Percentiles rank a stretch among this genome's conserved stretches.
Evolutionary conservation across 306 rosid species (phyloP).

Genomic region (Medicago lupulina): DNA sequence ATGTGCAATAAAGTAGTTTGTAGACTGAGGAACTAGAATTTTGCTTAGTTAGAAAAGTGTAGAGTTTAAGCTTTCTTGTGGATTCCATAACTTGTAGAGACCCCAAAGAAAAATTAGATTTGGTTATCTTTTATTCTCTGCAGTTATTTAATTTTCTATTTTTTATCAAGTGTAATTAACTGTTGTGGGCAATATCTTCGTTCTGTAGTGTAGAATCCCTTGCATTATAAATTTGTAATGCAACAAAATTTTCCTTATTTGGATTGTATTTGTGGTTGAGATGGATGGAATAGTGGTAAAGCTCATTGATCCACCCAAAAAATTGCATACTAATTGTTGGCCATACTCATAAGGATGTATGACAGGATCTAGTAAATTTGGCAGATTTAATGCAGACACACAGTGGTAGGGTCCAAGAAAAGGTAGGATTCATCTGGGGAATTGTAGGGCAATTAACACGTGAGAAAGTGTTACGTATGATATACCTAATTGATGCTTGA

Average conservation of each 20-base stretch:
- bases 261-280: slow-evolving; percentile 12
- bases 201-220: slow-evolving; percentile 1
- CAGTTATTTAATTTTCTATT: background rate
- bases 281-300: background rate
- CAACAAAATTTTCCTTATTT: slow-evolving; percentile 6
- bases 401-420: slow-evolving; percentile 9
- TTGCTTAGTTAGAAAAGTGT: slow-evolving; percentile 51
- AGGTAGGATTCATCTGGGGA: background rate
- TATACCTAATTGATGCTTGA: background rate
- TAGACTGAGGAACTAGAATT: slow-evolving; percentile 51
- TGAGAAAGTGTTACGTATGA: background rate
- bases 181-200: slow-evolving; percentile 10
- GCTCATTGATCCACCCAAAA: background rate
- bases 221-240: slow-evolving; percentile 31
- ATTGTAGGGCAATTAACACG: background rate
- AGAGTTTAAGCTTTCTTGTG: slow-evolving; percentile 54
- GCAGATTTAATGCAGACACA: slow-evolving; percentile 9
- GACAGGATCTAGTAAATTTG: slow-evolving; percentile 15
- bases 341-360: slow-evolving; percentile 11
- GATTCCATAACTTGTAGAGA: slow-evolving; percentile 54
- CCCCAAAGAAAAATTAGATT: background rate
- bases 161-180: slow-evolving; percentile 23
- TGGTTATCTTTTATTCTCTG: slow-evolving; percentile 24
- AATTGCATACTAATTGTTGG: background rate
- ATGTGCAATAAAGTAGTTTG: slow-evolving; percentile 56